Conservation (phyloP, 495 filamentous ascomycete species). For the Cercophora sp. region DNA sequence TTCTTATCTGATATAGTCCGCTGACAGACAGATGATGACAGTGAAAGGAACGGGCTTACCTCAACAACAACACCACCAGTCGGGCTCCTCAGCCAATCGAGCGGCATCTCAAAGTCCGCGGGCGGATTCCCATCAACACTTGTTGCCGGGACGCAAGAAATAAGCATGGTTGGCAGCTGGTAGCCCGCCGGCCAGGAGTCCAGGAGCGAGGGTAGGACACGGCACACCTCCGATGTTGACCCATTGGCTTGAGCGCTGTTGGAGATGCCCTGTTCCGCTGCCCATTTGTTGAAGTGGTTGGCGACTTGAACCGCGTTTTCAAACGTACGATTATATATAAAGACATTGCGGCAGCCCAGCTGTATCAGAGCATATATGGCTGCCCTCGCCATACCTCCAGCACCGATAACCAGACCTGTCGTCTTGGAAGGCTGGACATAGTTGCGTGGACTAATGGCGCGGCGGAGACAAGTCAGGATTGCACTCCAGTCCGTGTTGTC, state of each 20-base stretch:
- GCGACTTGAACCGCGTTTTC: slow-evolving; percentile 63
- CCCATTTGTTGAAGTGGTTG: slow-evolving; percentile 62
- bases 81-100: slow-evolving; percentile 68
- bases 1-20: no score
- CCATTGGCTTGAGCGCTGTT: slow-evolving; percentile 2
- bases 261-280: slow-evolving; percentile 24
- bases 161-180: slow-evolving; percentile 67
- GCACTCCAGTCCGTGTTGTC: slow-evolving; percentile 86
- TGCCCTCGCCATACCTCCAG: slow-evolving; percentile 77
- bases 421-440: slow-evolving; percentile 64
- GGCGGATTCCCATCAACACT: slow-evolving; percentile 58
- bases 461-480: slow-evolving; percentile 61
- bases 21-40: background rate
- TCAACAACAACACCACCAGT: slow-evolving; percentile 81
- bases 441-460: slow-evolving; percentile 76
- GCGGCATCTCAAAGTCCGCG: slow-evolving; percentile 71
- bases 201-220: slow-evolving; percentile 54
- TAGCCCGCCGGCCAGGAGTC: slow-evolving; percentile 63
- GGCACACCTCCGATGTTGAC: slow-evolving; percentile 44
- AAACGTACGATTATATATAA: slow-evolving; percentile 68
- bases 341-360: slow-evolving; percentile 74
- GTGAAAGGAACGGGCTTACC: slow-evolving; percentile 25
- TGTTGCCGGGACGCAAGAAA: slow-evolving; percentile 71
- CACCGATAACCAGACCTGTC: slow-evolving; percentile 70
- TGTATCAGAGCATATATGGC: slow-evolving; percentile 76